A percentile compares a stretch with the other conserved stretches of the same genome.
These are phyloP conservation scores for Primulina eburnea DNA, from an alignment of 257 asterid genomes.

Conservation along the genomic window DNA sequence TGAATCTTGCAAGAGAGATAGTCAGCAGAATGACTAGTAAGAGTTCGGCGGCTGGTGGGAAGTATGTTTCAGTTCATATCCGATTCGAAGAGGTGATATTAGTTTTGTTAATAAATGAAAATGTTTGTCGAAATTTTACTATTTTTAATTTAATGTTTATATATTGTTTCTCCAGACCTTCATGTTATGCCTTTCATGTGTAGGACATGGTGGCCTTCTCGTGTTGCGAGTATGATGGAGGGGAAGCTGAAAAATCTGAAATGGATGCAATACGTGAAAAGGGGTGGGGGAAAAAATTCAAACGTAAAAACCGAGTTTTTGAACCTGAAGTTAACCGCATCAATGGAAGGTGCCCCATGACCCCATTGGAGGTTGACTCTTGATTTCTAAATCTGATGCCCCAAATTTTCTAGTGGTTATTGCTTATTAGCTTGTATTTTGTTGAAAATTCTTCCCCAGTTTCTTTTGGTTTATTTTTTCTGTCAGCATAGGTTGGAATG, in stretches of 20 bases:
- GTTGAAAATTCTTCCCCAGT: conserved; percentile 6
- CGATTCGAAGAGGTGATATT: conserved; percentile 74
- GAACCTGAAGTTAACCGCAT: conserved; percentile 66
- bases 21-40: conserved; percentile 59
- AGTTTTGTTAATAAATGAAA: not conserved
- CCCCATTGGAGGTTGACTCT: conserved; percentile 85
- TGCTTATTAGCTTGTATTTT: not conserved
- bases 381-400: not conserved
- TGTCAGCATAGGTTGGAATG: conserved; percentile 96
- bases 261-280: conserved; percentile 59
- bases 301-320: conserved; percentile 37
- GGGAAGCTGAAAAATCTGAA: conserved; percentile 56
- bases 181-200: conserved; percentile 17
- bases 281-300: conserved; percentile 85
- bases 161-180: not conserved
- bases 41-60: conserved; percentile 59
- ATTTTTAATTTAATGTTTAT: not conserved
- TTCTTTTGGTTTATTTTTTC: conserved; percentile 39
- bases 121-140: not conserved
- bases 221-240: conserved; percentile 73
- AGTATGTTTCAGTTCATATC: conserved; percentile 77
- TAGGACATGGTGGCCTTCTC: conserved; percentile 98
- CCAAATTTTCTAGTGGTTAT: too few species aligned
- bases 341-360: conserved; percentile 86
- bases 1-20: conserved; percentile 46